Evolutionary conservation across 192 early-diverging fungal species (phyloP), one percentile per base, ranked within the genome.

Genomic region (Dissophora ornata): DNA sequence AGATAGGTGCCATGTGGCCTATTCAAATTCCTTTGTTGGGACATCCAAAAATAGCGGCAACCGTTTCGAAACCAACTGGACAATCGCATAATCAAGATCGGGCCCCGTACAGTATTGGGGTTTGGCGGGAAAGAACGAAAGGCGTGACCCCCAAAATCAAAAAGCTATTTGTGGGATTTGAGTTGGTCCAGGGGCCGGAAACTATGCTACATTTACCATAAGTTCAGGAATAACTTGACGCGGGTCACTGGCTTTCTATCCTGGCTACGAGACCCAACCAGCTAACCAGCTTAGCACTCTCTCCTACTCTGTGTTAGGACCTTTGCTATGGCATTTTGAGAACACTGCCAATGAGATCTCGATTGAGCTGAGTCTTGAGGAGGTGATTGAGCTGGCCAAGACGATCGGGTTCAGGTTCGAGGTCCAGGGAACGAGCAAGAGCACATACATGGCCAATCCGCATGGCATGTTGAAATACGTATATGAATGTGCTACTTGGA

Each of bases 241-340:
- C 57, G 41, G 45, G 49, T 51, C 49, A 51, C 49, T 29, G n/a
- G n/a, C n/a, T n/a, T n/a, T n/a, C n/a, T n/a, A n/a, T n/a, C n/a
- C n/a, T n/a, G n/a, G n/a, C n/a, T n/a, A n/a, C n/a, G n/a, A n/a
- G n/a, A n/a, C n/a, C n/a, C n/a, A n/a, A n/a, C n/a, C n/a, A n/a
- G n/a, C n/a, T n/a, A n/a, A n/a, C n/a, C n/a, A n/a, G n/a, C n/a
- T n/a, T n/a, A n/a, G n/a, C n/a, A n/a, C n/a, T n/a, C n/a, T n/a
- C n/a, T n/a, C n/a, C n/a, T n/a, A n/a, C n/a, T n/a, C n/a, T n/a
- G n/a, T n/a, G n/a, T n/a, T 59, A 87, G 93, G 96, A 6, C 97
- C 97, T 4, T 80, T 96, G 53, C 83, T 97, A 13, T 98, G 95
- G 85, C 96, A 98, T 68, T 98, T 93, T 82, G 96, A 98, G 73